Evolutionary conservation across 2,329 filamentous ascomycete genomes (phyloP), one percentile per base, ranked within the genome.

Genomic region (Ceratocystis colombiana): DNA sequence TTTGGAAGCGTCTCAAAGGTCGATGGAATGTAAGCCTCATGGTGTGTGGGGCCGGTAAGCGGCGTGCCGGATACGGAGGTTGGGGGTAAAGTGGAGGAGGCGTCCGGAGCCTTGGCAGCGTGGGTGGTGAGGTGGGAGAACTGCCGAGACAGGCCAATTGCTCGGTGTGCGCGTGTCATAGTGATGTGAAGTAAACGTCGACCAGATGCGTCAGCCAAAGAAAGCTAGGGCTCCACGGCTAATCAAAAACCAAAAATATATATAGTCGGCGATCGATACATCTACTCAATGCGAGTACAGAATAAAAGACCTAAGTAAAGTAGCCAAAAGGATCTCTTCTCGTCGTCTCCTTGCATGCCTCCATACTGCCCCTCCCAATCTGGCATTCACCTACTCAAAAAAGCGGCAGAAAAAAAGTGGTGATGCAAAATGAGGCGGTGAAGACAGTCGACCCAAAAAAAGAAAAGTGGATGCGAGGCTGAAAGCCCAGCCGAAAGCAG

Each of bases 1-100:
- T 22, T 25, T 2, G 66, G 63, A 3, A 65, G 63, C 1, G 61
- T 59, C 20, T 68, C 66, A 17, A 62, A 67, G 5, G 66, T 65
- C 5, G 57, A 22, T n/a, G 66, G 63, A 2, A 55, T 67, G 20
- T 65, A 65, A 10, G 30, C 55, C 10, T n/a, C 6, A 28, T 28
- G 10, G 25, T 50, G 22, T 17, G 20, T n/a, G 25, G 12, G 25
- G 50, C 12, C 3, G 22, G 37, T 12, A 41, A 5, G 12, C 10
- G 37, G 3, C 37, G 37, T 41, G 3, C 37, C 45, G 30, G 30
- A 22, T 17, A 4, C 48, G 53, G 53, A 28, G 5, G 65, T 45
- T n/a, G 25, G 28, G 20, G 55, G 37, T 17, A 7, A 6, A 6
- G n/a, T 46, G 61, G 17, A 12, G 28, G 50, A 48, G 50, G 12